A percentile compares a stretch with the other conserved stretches of the same genome.
Conservation (phyloP, 352 stramenopile species). For the Blastocystis sp. region DNA sequence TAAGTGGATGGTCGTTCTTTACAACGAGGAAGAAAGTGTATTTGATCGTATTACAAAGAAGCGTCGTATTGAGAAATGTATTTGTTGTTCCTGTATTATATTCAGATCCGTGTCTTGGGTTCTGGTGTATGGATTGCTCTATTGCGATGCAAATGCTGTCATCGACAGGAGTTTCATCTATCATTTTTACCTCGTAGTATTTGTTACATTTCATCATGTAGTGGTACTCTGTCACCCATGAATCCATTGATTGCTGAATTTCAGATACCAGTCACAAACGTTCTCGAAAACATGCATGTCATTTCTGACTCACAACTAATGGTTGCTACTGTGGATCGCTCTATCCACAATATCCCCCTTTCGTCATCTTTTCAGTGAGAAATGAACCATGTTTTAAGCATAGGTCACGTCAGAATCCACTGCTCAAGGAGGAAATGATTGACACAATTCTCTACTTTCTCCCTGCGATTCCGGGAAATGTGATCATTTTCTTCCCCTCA, state of each 20-base stretch:
- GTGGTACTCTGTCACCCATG: slow-evolving; percentile 91
- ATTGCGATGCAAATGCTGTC: not conserved
- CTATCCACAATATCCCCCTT: not conserved
- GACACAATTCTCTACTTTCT: slow-evolving; percentile 89
- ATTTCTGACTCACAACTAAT: slow-evolving; percentile 76
- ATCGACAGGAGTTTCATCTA: not conserved
- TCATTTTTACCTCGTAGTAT: slow-evolving; percentile 44
- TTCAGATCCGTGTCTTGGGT: slow-evolving; percentile 7
- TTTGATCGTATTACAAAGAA: not conserved
- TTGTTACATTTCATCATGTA: slow-evolving; percentile 66
- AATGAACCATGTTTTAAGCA: not conserved
- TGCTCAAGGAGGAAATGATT: slow-evolving; percentile 66
- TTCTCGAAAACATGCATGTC: slow-evolving; percentile 94
- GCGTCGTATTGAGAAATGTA: not conserved
- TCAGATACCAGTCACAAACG: slow-evolving; percentile 86
- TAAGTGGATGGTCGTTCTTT: slow-evolving; percentile 24
- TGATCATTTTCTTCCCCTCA: slow-evolving; percentile 98
- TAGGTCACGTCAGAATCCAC: slow-evolving; percentile 8
- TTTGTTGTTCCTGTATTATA: not conserved
- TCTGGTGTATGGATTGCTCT: slow-evolving; percentile 57
- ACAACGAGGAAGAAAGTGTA: not conserved
- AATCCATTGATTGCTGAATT: slow-evolving; percentile 90
- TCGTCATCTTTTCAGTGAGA: not conserved
- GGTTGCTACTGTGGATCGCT: slow-evolving; percentile 18
- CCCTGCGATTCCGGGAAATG: slow-evolving; percentile 85